Conservation (phyloP, 2,329 filamentous ascomycete species). For the Pseudocercospora crystallina region DNA sequence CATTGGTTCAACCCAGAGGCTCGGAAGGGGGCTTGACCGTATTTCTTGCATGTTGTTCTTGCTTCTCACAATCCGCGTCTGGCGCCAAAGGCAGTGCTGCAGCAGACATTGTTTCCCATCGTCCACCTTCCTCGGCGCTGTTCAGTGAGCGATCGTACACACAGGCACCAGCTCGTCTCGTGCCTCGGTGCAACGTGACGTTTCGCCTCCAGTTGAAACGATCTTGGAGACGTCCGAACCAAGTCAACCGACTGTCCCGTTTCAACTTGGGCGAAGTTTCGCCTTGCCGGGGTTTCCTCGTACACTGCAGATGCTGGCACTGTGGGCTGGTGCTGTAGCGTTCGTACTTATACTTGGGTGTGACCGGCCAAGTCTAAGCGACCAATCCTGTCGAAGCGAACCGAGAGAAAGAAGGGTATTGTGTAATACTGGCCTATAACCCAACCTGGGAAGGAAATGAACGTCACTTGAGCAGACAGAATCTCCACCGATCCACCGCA, state of each 20-base stretch:
- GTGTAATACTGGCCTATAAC: constrained; percentile 11
- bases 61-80: constrained; percentile 26
- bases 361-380: constrained; percentile 24
- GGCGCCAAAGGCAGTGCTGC: constrained; percentile 24
- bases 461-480: constrained; percentile 15
- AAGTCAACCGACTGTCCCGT: constrained; percentile 19
- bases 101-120: background rate
- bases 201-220: constrained; percentile 31
- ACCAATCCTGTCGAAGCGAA: constrained; percentile 19
- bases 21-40: constrained; percentile 24
- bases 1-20: constrained; percentile 20
- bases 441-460: constrained; percentile 11
- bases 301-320: constrained; percentile 20
- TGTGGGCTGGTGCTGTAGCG: constrained; percentile 19
- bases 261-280: constrained; percentile 27
- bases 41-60: constrained; percentile 26
- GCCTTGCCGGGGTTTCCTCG: constrained; percentile 25
- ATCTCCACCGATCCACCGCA: constrained; percentile 14
- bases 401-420: constrained; percentile 12
- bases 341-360: constrained; percentile 24
- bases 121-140: no score
- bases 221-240: constrained; percentile 22
- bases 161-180: constrained; percentile 18
- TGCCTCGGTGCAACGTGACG: constrained; percentile 29
- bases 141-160: no score